Evolutionary conservation across 148 eudicot species (phyloP), one percentile per base, ranked within the genome.

Genomic region (Vaccinium myrtillus): DNA sequence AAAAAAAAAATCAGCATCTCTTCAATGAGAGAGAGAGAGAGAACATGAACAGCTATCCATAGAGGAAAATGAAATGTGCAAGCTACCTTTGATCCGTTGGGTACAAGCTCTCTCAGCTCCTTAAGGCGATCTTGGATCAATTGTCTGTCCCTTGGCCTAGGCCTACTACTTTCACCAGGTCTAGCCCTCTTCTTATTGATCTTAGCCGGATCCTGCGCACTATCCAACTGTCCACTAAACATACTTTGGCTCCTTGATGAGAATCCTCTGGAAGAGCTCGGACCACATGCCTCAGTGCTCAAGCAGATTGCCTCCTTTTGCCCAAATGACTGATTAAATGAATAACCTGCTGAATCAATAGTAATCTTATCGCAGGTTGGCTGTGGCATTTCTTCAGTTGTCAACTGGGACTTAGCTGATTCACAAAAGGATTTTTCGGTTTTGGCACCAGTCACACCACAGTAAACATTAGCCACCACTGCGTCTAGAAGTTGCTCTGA

Each of bases 91-190:
- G 98, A 90, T 88, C 98, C 98, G 81, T 89, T 94, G 49, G 98
- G 97, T 78, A 96, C 96, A 79, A 96, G 94, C 61, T 94, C 94
- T 16, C 98, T 90, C 49, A 94, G 88, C 87, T 96, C 97, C 85
- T 92, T 96, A 84, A 96, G 90, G 21, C 98, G 98, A 87, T 96
- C 98, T 89, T 96, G 98, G 86, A 96, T 94, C 84, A 96, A 86
- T 82, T 96, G 98, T 80, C 98, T 92, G 84, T 96, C 98, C 90
- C 98, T 93, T 48, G 98, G 98, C 86, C 98, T 91, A 79, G 98
- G 98, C 70, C 96, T 92, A 46, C 90, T 82, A 88, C 87, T 96
- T 88, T 93, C 98, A 79, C 95, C 95, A 75, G 94, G 94, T 84
- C 93, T 94, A 75, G 97, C 94, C 84, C 97, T 89, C 88, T 94